Conservation (phyloP, 805 yeast species). For the Candida sonorensis region DNA sequence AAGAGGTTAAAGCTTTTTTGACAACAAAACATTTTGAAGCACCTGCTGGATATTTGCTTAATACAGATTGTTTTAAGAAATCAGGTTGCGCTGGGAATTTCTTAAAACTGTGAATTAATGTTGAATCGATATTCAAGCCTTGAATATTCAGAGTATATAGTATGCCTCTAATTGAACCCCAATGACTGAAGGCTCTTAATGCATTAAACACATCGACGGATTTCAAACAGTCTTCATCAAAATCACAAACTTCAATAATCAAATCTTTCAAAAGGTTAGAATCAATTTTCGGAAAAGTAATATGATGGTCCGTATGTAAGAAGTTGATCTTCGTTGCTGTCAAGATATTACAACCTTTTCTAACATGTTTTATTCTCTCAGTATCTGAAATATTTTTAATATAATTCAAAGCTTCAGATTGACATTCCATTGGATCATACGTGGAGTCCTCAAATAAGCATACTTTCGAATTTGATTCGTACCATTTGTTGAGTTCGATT, state of each 20-base stretch:
- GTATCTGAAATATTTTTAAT: slow-evolving; percentile 21
- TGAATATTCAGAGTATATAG: slow-evolving; percentile 34
- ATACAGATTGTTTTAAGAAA: slow-evolving; percentile 33
- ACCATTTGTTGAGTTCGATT: slow-evolving; percentile 44
- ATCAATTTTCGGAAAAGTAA: slow-evolving; percentile 39
- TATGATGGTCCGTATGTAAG: slow-evolving; percentile 50
- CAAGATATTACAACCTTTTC: slow-evolving; percentile 35
- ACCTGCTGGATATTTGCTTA: slow-evolving; percentile 46
- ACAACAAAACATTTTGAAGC: slow-evolving; percentile 40
- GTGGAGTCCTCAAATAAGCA: slow-evolving; percentile 29
- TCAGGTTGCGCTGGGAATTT: slow-evolving; percentile 35
- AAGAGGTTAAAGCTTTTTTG: slow-evolving; percentile 30
- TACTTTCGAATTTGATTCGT: slow-evolving; percentile 38
- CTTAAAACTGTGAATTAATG: slow-evolving; percentile 26
- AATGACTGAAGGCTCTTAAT: slow-evolving; percentile 44
- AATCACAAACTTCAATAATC: slow-evolving; percentile 33
- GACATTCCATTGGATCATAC: slow-evolving; percentile 24
- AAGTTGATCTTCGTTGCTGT: slow-evolving; percentile 44
- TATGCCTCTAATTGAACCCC: slow-evolving; percentile 47
- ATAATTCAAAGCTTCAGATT: slow-evolving; percentile 30
- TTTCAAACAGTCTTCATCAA: slow-evolving; percentile 26
- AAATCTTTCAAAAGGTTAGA: slow-evolving; percentile 36
- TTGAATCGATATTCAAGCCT: slow-evolving; percentile 29
- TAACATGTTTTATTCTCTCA: slow-evolving; percentile 27
- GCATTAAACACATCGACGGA: slow-evolving; percentile 39